Conservation (phyloP, 768 basidiomycete genomes). For the Termitomyces sp. region DNA sequence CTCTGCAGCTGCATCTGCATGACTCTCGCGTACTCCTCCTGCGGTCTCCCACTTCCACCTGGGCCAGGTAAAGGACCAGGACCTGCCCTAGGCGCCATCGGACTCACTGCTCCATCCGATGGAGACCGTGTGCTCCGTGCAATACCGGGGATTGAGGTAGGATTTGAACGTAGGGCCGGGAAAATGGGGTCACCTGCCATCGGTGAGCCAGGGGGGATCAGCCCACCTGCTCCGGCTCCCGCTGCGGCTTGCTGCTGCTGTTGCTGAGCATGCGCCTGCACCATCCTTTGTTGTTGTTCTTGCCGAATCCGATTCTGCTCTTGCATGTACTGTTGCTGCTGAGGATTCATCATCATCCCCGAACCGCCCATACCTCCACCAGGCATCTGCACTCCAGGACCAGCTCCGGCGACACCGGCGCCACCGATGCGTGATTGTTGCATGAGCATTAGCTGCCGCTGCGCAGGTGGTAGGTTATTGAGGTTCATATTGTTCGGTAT, state of each 20-base stretch:
- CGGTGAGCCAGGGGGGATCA: slow-evolving; percentile 42
- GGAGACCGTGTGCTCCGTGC: slow-evolving; percentile 72
- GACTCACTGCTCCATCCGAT: slow-evolving; percentile 52
- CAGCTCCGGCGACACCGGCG: slow-evolving; percentile 8
- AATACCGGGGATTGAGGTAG: slow-evolving; percentile 57
- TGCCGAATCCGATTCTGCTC: slow-evolving; percentile 16
- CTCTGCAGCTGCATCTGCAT: slow-evolving; percentile 37
- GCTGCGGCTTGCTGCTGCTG: slow-evolving; percentile 28
- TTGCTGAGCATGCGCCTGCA: slow-evolving; percentile 19
- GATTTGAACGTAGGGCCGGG: slow-evolving; percentile 50
- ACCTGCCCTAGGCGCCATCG: slow-evolving; percentile 28
- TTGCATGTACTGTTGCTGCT: slow-evolving; percentile 25
- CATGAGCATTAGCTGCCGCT: slow-evolving; percentile 38
- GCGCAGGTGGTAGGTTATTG: slow-evolving; percentile 30
- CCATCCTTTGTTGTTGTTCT: slow-evolving; percentile 10
- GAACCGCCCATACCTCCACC: background rate
- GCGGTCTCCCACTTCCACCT: slow-evolving; percentile 16
- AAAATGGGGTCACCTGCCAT: slow-evolving; percentile 35
- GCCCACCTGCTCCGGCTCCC: slow-evolving; percentile 27
- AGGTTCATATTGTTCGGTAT: slow-evolving; percentile 21
- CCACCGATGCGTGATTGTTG: slow-evolving; percentile 20
- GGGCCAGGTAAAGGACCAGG: background rate
- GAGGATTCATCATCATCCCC: slow-evolving; percentile 16
- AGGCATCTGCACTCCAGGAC: background rate
- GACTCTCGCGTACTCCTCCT: slow-evolving; percentile 56